phyloP scores from a whole-genome alignment of 192 early-diverging fungal species.

The Coemansia sp. region DNA sequence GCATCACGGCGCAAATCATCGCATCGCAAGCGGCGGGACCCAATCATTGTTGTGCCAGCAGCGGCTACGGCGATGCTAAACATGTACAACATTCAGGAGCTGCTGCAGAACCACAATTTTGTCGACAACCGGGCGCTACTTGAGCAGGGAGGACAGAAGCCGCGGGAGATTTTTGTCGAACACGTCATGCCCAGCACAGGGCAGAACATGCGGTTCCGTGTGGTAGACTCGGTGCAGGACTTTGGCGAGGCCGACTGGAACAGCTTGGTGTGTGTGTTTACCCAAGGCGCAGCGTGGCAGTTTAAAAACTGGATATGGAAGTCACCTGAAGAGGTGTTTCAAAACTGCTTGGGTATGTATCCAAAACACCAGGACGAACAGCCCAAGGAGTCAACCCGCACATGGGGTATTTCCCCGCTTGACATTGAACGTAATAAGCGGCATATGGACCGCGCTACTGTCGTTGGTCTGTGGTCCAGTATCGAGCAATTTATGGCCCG shows the following conservation, averaged over 20 bases:
- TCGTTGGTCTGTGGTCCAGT: constrained; percentile 39
- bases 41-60: constrained; percentile 93
- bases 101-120: constrained; percentile 76
- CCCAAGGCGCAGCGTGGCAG: constrained; percentile 90
- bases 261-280: constrained; percentile 86
- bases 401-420: constrained; percentile 31
- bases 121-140: constrained; percentile 62
- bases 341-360: constrained; percentile 67
- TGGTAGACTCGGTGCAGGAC: constrained; percentile 75
- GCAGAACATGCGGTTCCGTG: constrained; percentile 66
- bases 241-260: constrained; percentile 82
- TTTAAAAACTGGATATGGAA: constrained; percentile 91
- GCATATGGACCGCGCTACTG: constrained; percentile 48
- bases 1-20: constrained; percentile 13
- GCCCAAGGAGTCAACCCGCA: constrained; percentile 30
- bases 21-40: constrained; percentile 53
- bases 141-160: constrained; percentile 67
- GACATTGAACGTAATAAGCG: constrained; percentile 51
- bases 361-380: constrained; percentile 50
- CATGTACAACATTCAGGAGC: constrained; percentile 85
- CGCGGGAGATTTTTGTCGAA: constrained; percentile 62
- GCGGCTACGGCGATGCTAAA: constrained; percentile 79
- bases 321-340: constrained; percentile 81
- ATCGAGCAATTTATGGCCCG: constrained; percentile 44
- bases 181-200: constrained; percentile 46